Evolutionary conservation across 176 grass and related monocot genomes (phyloP).

Genomic region (Phoenix dactylifera): DNA sequence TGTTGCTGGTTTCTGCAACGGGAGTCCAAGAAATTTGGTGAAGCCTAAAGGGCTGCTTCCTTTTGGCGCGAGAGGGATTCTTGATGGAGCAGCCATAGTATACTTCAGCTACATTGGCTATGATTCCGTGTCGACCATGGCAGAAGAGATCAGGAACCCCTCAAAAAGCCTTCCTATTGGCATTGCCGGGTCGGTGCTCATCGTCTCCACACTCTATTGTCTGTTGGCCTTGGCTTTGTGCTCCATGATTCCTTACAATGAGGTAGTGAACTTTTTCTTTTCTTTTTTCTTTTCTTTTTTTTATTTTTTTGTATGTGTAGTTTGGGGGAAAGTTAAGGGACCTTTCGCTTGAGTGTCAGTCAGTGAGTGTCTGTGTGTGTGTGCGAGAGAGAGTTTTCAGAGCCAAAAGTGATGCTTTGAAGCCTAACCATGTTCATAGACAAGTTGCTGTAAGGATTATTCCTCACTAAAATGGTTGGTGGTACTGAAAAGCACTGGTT

Average conservation of each 20-base stretch:
- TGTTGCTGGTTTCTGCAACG: constrained; percentile 21
- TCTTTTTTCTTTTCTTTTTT: not conserved
- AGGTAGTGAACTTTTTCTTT: not conserved
- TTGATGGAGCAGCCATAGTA: constrained; percentile 19
- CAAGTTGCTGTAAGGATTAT: no score
- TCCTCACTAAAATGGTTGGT: no score
- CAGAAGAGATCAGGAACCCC: constrained; percentile 24
- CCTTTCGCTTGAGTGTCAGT: no score
- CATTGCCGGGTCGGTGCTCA: constrained; percentile 21
- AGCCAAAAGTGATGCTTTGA: no score
- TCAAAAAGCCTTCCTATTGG: constrained; percentile 22
- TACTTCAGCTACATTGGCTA: constrained; percentile 26
- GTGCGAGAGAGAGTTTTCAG: no score
- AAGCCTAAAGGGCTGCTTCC: constrained; percentile 13
- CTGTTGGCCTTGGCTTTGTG: constrained; percentile 23
- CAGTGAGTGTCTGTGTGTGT: no score
- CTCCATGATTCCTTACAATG: constrained; percentile 24
- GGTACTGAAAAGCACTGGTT: no score
- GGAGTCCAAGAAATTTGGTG: constrained; percentile 3
- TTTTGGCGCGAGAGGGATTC: constrained; percentile 8
- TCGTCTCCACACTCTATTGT: constrained; percentile 20
- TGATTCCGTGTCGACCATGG: constrained; percentile 27
- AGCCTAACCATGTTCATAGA: no score
- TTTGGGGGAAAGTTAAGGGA: no score
- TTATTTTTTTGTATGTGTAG: no score